Evolutionary conservation across 192 early-diverging fungal species (phyloP), one percentile per base, ranked within the genome.

Genomic region (Mortierella alpina): DNA sequence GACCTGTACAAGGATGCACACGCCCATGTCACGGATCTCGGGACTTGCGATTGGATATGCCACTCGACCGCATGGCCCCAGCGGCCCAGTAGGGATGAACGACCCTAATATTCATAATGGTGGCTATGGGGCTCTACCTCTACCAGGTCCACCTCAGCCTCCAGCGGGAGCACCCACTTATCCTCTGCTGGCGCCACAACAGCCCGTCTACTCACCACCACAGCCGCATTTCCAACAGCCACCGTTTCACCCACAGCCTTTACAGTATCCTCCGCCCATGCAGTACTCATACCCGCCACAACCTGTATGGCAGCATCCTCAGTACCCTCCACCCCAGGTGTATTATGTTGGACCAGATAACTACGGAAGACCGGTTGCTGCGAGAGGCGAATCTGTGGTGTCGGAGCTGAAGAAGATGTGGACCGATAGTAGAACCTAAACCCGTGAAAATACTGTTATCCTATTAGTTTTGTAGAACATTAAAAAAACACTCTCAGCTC

Each of bases 1-100:
- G 18, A 4, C n/a, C 2, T 68, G 66, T 39, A 68, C 51, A 18
- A 40, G 66, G 7, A 39, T 68, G n/a, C 66, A 68, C 46, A 48
- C 66, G 4, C 46, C 66, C 4, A 48, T 54, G 41, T 40, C 23
- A 4, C 51, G 22, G 10, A 23, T 41, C 12, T 10, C 45, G 0
- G 53, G 52, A 14, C n/a, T 44, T 14, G 40, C 20, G 52, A 55
- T 46, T 44, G 53, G 42, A 20, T 18, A 54, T 4, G 10, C 49
- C 11, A 45, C 65, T 6, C 31, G 46, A 18, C 11, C 65, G 7
- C 51, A 23, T 31, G 31, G 31, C 31, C 31, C 31, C 31, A 31
- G n/a, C n/a, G n/a, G n/a, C n/a, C n/a, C n/a, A n/a, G n/a, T n/a
- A n/a, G n/a, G n/a, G n/a, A n/a, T n/a, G n/a, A n/a, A 31, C 31